Evolutionary conservation across 2,329 filamentous ascomycete species (phyloP), one percentile per base, ranked within the genome.

Genomic region (Elsinoe batatas): DNA sequence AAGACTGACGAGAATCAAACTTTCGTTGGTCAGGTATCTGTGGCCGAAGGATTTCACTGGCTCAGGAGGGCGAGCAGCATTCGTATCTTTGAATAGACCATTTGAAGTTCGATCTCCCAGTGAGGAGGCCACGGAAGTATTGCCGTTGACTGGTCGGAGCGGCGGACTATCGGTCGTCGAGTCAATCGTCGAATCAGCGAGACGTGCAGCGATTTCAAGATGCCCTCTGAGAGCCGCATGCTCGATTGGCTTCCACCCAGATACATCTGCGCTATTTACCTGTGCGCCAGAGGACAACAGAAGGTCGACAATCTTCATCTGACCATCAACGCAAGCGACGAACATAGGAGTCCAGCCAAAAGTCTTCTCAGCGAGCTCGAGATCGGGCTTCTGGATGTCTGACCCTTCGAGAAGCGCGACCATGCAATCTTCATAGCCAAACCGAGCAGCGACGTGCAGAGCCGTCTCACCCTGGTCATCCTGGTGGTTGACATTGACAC

Each of bases 341-440:
- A 95, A 93, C 11, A 98, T 75, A n/a, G 93, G 88, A 0, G 93
- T 96, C 91, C 93, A 98, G 2, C 85, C 83, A 66, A 94, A 97
- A 0, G 86, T 85, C 54, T 85, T 87, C 66, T 98, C 93, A 0
- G 79, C 73, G 35, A 94, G 73, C 63, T 95, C 86, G 0, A 90
- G 74, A 59, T 96, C 74, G 0, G 84, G 83, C 64, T 84, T 88
- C 62, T 93, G 87, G 42, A 80, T 75, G 5, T 76, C 71, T 0
- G 81, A 84, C 2, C 87, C 88, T 13, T 83, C 76, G 2, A 97
- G 69, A 18, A 98, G 74, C 18, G 88, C 82, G 57, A 78, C 81
- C 12, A 88, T 88, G 67, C 91, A 97, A 59, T 90, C 80, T 13
- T 81, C 79, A 65, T 95, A 87, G 13, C 90, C 90, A 64, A 91